phyloP scores from a whole-genome alignment of 1,139 yeast genomes.

The Saccharomycopsis crataegensis region DNA sequence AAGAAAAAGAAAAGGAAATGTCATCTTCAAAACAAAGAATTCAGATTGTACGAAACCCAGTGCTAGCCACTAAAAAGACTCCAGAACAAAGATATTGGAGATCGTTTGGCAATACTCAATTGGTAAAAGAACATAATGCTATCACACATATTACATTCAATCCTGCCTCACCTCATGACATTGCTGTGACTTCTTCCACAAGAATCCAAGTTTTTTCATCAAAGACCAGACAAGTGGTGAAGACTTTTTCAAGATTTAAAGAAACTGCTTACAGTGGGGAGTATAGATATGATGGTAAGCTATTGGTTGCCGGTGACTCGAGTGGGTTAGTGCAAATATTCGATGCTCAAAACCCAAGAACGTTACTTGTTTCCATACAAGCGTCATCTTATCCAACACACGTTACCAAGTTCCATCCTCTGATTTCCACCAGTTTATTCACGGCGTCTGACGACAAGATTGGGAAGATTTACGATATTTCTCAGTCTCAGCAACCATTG shows the following conservation, averaged over 20 bases:
- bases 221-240: constrained; percentile 82
- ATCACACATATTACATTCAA: constrained; percentile 84
- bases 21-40: constrained; percentile 71
- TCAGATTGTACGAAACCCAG: constrained; percentile 63
- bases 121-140: constrained; percentile 90
- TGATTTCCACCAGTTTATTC: constrained; percentile 59
- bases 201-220: constrained; percentile 89
- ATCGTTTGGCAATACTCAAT: constrained; percentile 61
- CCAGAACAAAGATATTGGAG: constrained; percentile 96
- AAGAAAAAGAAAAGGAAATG: constrained; percentile 36
- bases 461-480: constrained; percentile 82
- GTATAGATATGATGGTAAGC: constrained; percentile 73
- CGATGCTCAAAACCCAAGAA: constrained; percentile 73
- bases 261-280: constrained; percentile 87
- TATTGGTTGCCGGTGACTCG: constrained; percentile 83
- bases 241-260: constrained; percentile 85
- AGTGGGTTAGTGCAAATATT: constrained; percentile 79
- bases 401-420: constrained; percentile 87
- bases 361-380: constrained; percentile 66
- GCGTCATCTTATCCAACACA: constrained; percentile 88
- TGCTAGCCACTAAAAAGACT: constrained; percentile 76
- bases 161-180: constrained; percentile 81
- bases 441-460: constrained; percentile 91
- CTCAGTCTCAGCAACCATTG: constrained; percentile 64
- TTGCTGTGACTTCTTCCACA: constrained; percentile 89